A percentile compares a stretch with the other conserved stretches of the same genome.
Conservation (phyloP, 2,329 filamentous ascomycete genomes). For the Penicillium sp. region DNA sequence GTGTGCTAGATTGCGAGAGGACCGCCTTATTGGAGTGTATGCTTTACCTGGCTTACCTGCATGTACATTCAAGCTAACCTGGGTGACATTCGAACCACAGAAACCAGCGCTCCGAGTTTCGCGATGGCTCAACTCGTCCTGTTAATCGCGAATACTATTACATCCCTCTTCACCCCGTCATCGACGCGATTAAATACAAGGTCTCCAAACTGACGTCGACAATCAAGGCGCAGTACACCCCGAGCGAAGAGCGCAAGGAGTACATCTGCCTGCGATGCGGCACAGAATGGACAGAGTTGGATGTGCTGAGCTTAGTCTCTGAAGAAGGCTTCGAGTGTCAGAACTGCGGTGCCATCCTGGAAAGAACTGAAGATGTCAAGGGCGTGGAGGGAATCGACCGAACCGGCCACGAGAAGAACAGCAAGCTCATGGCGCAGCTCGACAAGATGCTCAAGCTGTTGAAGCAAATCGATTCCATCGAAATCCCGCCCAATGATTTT, state of each 20-base stretch:
- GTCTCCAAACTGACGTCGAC: slow-evolving; percentile 82
- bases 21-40: slow-evolving; percentile 77
- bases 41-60: slow-evolving; percentile 25
- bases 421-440: slow-evolving; percentile 46
- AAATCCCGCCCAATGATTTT: slow-evolving; percentile 48
- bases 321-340: slow-evolving; percentile 73
- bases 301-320: slow-evolving; percentile 72
- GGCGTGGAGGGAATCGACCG: slow-evolving; percentile 41
- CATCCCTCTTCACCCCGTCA: slow-evolving; percentile 88
- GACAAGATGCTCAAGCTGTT: slow-evolving; percentile 45
- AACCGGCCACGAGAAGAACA: slow-evolving; percentile 49
- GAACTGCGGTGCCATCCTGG: slow-evolving; percentile 57
- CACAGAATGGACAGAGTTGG: slow-evolving; percentile 81
- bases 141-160: slow-evolving; percentile 92
- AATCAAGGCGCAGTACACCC: slow-evolving; percentile 76
- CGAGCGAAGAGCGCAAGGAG: slow-evolving; percentile 82
- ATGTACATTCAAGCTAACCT: slow-evolving; percentile 11
- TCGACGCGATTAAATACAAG: slow-evolving; percentile 94
- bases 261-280: slow-evolving; percentile 78
- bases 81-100: slow-evolving; percentile 35
- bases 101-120: slow-evolving; percentile 68
- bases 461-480: slow-evolving; percentile 45
- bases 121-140: slow-evolving; percentile 74
- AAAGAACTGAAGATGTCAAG: slow-evolving; percentile 44
- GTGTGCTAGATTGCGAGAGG: slow-evolving; percentile 76